Evolutionary conservation across 805 yeast genomes (phyloP).

Genomic region (Phaffomyces thermotolerans): DNA sequence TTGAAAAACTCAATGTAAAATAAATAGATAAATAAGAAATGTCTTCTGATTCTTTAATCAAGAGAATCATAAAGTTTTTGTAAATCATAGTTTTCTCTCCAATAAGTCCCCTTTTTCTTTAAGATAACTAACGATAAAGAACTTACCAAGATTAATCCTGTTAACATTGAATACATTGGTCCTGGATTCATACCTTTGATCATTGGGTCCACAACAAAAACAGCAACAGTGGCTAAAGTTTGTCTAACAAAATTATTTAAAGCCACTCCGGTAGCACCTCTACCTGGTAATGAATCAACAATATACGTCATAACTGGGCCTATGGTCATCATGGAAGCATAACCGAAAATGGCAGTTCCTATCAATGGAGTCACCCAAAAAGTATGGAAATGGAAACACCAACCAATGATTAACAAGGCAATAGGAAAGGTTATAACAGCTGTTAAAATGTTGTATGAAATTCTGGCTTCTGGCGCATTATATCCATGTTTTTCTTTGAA

Average conservation of each 20-base stretch:
- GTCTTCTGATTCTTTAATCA: conserved; percentile 13
- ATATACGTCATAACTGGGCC: conserved; percentile 76
- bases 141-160: conserved; percentile 45
- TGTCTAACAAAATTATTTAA: conserved; percentile 70
- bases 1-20: too few relatives aligned
- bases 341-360: conserved; percentile 78
- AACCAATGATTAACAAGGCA: conserved; percentile 68
- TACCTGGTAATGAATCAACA: conserved; percentile 79
- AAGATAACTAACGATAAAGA: conserved; percentile 37
- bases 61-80: conserved; percentile 44
- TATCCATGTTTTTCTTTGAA: conserved; percentile 56
- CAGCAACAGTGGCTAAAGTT: conserved; percentile 66
- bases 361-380: conserved; percentile 77
- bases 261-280: conserved; percentile 87
- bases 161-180: conserved; percentile 57
- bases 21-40: neutral
- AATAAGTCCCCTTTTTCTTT: conserved; percentile 49
- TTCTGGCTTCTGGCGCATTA: conserved; percentile 67
- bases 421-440: conserved; percentile 60
- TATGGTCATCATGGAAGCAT: conserved; percentile 76
- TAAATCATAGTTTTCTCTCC: conserved; percentile 58
- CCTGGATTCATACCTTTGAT: conserved; percentile 64
- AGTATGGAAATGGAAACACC: conserved; percentile 62
- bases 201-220: conserved; percentile 70
- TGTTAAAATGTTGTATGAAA: conserved; percentile 63